Conservation (phyloP, 805 yeast genomes). For the Starmera dryadoides region DNA sequence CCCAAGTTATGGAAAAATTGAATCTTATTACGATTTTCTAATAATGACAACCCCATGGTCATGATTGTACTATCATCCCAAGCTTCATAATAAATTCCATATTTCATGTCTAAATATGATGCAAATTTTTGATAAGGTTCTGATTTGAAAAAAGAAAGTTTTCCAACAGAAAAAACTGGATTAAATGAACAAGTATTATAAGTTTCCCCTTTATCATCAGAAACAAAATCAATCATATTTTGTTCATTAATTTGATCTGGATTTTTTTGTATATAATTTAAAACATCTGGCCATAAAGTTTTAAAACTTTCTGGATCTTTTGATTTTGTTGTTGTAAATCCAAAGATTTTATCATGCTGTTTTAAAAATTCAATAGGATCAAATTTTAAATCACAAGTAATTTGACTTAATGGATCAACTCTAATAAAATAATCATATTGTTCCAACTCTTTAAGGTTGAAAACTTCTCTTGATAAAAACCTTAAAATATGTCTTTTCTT, state of each 20-base stretch:
- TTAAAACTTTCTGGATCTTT: slow-evolving; percentile 67
- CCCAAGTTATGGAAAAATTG: slow-evolving; percentile 81
- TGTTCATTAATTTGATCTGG: slow-evolving; percentile 54
- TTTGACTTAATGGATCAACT: slow-evolving; percentile 37
- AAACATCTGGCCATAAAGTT: slow-evolving; percentile 69
- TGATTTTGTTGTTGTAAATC: slow-evolving; percentile 55
- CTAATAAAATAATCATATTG: slow-evolving; percentile 47
- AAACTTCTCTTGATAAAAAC: slow-evolving; percentile 39
- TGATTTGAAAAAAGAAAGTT: slow-evolving; percentile 65
- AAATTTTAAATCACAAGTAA: slow-evolving; percentile 40
- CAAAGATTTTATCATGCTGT: slow-evolving; percentile 46
- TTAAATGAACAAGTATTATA: slow-evolving; percentile 87
- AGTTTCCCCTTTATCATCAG: slow-evolving; percentile 59
- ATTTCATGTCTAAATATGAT: slow-evolving; percentile 57
- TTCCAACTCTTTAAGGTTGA: slow-evolving; percentile 32
- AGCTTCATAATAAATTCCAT: slow-evolving; percentile 83
- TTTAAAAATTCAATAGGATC: slow-evolving; percentile 45
- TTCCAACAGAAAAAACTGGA: slow-evolving; percentile 80
- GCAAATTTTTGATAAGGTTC: slow-evolving; percentile 64
- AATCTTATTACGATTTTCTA: slow-evolving; percentile 53
- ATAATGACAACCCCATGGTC: slow-evolving; percentile 71
- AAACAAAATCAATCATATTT: slow-evolving; percentile 63
- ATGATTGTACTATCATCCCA: slow-evolving; percentile 94
- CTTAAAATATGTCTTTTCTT: slow-evolving; percentile 52
- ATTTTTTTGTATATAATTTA: slow-evolving; percentile 50